Base-by-base conservation (phyloP, 2,329 filamentous ascomycete genomes). In the Paraconiothyrium sp. region DNA sequence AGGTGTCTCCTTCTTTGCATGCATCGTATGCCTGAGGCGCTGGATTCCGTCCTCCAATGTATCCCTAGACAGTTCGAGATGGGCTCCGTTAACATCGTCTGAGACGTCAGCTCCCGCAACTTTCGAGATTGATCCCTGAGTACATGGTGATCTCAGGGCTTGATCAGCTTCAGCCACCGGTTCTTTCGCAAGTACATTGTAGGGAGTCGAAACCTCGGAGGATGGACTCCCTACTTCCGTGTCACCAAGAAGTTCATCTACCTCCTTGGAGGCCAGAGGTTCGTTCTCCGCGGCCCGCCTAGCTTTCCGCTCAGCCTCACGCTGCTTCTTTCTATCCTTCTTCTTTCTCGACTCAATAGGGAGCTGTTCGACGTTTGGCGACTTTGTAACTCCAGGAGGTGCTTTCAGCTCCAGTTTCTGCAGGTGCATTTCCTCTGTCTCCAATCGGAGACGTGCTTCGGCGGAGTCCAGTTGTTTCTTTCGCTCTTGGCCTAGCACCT, bases 301-400 rank as follows among this genome's bases (percentile, higher is more conserved):
- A 35, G 63, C 64, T 44, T 74, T 76, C 13, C 67, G 67, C 44
- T 67, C 64, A 3, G 54, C 43, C 32, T 69, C 61, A 1, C 67
- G 63, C 34, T 63, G 60, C 37, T 66, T 65, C 61, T 75, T 76
- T 46, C 72, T 71, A 16, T 63, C 62, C 61, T 70, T 74, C 60
- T 68, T 74, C 47, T 70, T 64, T 14, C 32, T 22, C n/a, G 54
- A 48, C n/a, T 70, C 68, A 2, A 71, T 55, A 11, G 58, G 35
- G 3, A 60, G 47, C 50, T 66, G 64, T 13, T 8, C 22, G 8
- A 22, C 14, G 46, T 48, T 16, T 20, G 22, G 14, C 27, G 13
- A 20, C 3, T 20, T 39, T 16, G 9, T 32, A 46, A 30, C 62
- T 60, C 35, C 50, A 8, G 16, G 32, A 10, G 50, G 1, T 8